phyloP scores from a whole-genome alignment of 345 rosid genomes.

The rapeseed (Brassica napus) region Da-Ae NC_063437.1:2163001-2163500 shows the following conservation, averaged over 20 bases:
- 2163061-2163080: background rate
- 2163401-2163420: background rate
- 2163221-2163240: background rate
- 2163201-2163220: background rate
- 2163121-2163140: no score
- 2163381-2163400: background rate
- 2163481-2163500: conserved; percentile 18
- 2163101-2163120: no score
- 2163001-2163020: no score
- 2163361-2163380: background rate
- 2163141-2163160: no score
- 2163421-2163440: background rate
- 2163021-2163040: no score
- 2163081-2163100: no score
- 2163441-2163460: conserved; percentile 21
- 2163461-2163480: conserved; percentile 10
- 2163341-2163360: conserved; percentile 26
- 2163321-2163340: conserved; percentile 24
- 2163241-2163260: background rate
- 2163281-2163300: background rate
- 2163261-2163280: background rate
- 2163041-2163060: no score
- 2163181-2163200: no score
- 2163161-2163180: background rate
- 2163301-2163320: background rate